Conservation (phyloP, 768 basidiomycete genomes). For the Lactifluus pinguis region DNA sequence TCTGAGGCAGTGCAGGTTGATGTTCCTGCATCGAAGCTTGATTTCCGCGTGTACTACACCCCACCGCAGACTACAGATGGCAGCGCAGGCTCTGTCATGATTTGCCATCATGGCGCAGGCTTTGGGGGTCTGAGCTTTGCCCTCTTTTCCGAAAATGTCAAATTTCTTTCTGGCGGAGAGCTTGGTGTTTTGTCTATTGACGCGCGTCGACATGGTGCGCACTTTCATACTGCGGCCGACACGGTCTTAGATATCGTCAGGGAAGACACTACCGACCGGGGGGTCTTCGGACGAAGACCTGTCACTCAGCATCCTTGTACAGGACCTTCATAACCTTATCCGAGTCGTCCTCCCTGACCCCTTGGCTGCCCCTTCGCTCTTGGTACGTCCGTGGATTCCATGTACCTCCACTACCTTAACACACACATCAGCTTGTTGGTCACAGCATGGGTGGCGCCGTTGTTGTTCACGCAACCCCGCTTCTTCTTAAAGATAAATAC, state of each 20-base stretch:
- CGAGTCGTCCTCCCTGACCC: slow-evolving; percentile 61
- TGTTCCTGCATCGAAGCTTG: slow-evolving; percentile 51
- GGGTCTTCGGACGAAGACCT: slow-evolving; percentile 45
- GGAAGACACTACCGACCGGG: slow-evolving; percentile 49
- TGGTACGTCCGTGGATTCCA: slow-evolving; percentile 43
- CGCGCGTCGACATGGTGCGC: slow-evolving; percentile 78
- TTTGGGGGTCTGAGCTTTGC: slow-evolving; percentile 88
- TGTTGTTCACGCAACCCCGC: slow-evolving; percentile 58
- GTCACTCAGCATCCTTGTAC: slow-evolving; percentile 59
- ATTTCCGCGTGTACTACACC: slow-evolving; percentile 79
- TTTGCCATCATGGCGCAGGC: slow-evolving; percentile 95
- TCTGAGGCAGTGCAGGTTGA: slow-evolving; percentile 68
- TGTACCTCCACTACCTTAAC: background rate
- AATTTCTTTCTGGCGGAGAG: slow-evolving; percentile 49
- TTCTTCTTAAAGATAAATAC: slow-evolving; percentile 59
- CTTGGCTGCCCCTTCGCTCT: slow-evolving; percentile 52
- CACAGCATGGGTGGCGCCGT: slow-evolving; percentile 98
- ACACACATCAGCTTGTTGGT: slow-evolving; percentile 57
- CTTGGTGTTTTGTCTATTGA: slow-evolving; percentile 79
- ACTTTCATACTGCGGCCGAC: background rate
- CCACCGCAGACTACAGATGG: slow-evolving; percentile 46
- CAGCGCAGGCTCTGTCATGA: slow-evolving; percentile 52
- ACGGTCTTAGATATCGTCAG: slow-evolving; percentile 30
- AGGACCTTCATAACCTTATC: slow-evolving; percentile 67
- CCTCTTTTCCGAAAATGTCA: slow-evolving; percentile 75